Base-by-base conservation (phyloP, 176 grass and related monocot genomes). In the Musa acuminata region DNA sequence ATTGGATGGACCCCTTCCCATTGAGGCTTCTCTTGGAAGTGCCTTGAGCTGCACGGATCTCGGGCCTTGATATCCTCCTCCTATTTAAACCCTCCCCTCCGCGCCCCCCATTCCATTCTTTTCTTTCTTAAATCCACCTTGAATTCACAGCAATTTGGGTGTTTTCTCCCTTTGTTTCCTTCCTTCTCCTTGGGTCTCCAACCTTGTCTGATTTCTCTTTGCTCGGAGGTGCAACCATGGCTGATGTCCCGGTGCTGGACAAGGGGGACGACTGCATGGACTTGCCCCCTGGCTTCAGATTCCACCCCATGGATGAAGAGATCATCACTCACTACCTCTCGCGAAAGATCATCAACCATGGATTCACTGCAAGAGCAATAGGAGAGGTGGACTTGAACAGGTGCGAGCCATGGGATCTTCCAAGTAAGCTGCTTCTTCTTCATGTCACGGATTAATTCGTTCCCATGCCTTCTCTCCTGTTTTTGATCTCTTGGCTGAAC, bases 341-440 rank as follows among this genome's bases (percentile, higher is more conserved):
- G 9, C 87, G 49, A 7, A 92, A 96, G 73, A 67, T 83, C 25
- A 77, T 86, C 75, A 58, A 87, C 79, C 79, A 52, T 49, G 26
- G 54, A 69, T 92, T 96, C 87, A 19, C 11, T 64, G 79, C 93
- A 35, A 79, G 35, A 43, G 85, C 91, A 63, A 84, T 96, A 71
- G 93, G 93, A 67, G 93, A 96, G 79, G 93, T 92, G 51, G 90
- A 96, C 75, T 77, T 96, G 50, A 96, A 96, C 93, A 96, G 85
- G 89, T 87, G 83, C 73, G 93, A 96, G 80, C 93, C 93, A 1
- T 96, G 93, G 93, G 67, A 85, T 29, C 93, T 96, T 74, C 94
- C 90, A 76, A 84, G 94, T 98, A 49, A 55, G 82, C 51, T 19
- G 8, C 5, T 50, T 23, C 25, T 13, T 25, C 22, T 55, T 13